Evolutionary conservation across 345 rosid species (phyloP).

Genomic region (Erysimum cheiranthoides): DNA sequence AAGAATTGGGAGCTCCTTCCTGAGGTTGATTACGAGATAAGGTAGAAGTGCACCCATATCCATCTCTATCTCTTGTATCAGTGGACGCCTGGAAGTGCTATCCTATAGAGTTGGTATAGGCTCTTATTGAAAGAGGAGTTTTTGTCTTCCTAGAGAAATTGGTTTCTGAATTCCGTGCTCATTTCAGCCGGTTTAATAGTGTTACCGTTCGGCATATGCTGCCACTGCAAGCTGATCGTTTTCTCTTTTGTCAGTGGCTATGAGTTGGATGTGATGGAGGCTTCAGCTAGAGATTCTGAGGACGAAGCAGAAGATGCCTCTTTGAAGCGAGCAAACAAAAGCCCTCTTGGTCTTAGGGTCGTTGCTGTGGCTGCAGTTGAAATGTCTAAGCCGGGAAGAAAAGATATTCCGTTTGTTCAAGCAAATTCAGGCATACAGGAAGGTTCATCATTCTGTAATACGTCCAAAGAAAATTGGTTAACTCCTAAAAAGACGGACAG

Average conservation of each 20-base stretch:
- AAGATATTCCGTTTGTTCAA: constrained; percentile 34
- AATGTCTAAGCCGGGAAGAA: constrained; percentile 43
- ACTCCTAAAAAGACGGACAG: constrained; percentile 45
- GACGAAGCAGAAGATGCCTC: constrained; percentile 62
- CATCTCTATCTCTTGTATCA: constrained; percentile 12
- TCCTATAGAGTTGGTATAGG: constrained; percentile 11
- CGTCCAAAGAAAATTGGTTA: constrained; percentile 41
- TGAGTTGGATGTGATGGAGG: constrained; percentile 83
- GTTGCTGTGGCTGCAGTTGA: constrained; percentile 43
- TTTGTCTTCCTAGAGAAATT: background rate
- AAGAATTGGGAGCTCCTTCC: constrained; percentile 88
- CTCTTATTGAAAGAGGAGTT: constrained; percentile 6
- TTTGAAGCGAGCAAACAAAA: constrained; percentile 51
- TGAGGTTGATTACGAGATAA: constrained; percentile 73
- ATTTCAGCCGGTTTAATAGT: constrained; percentile 14
- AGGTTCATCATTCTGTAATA: constrained; percentile 41
- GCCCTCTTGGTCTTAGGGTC: constrained; percentile 56
- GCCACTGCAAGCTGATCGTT: constrained; percentile 16
- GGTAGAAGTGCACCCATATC: constrained; percentile 51
- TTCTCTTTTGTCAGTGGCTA: constrained; percentile 59
- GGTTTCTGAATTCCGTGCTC: constrained; percentile 11
- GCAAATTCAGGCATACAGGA: constrained; percentile 36
- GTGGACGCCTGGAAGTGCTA: constrained; percentile 2
- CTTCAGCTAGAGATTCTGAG: constrained; percentile 94
- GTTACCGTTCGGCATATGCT: constrained; percentile 9